Evolutionary conservation across 1,284 basidiomycete species (phyloP), one percentile per base, ranked within the genome.

Genomic region (Microbotryum silenes-acaulis): DNA sequence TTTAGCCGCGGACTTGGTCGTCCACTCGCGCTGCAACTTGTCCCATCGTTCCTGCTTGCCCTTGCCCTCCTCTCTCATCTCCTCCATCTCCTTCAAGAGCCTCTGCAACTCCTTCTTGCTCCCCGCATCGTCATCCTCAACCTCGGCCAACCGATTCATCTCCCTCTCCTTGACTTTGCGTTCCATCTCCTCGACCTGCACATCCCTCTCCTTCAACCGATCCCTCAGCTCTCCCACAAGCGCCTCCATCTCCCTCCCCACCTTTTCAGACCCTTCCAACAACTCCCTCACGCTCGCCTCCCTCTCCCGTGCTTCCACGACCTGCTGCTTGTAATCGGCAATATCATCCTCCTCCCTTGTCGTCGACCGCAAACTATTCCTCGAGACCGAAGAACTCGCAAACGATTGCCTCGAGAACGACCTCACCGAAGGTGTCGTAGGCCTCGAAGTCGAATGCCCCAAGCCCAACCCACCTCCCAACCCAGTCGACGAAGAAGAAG

Each of bases 251-350:
- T 72, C 73, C 61, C 75, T 74, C 31, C 72, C 72, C 45, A 77
- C 75, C 70, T 74, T 74, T n/a, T 75, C 76, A n/a, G 75, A 73
- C 47, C 75, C 69, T 27, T 75, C 73, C 2, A 69, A 63, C 33
- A 70, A 33, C 44, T 56, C 21, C 25, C 60, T 21, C 33, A 58
- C 52, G 45, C 63, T 67, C 18, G 51, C 52, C 23, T 67, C 70
- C 23, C 72, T 77, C 47, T 81, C 78, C 37, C 83, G 71, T 65
- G 81, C 76, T 51, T 79, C 78, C 61, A 81, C 78, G 20, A 81
- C 67, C 53, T 83, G 79, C 49, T 80, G 80, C 64, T 83, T 82
- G 59, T 78, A 78, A 23, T 82, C 5, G 21, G 29, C 54, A 21
- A 45, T 25, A n/a, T 60, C 51, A 16, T 61, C 55, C 8, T 31